Percentiles rank a stretch among this genome's conserved stretches.
These are phyloP conservation scores for Nakataea oryzae DNA, from an alignment of 2,329 filamentous ascomycete species.

Conservation along the genomic window DNA sequence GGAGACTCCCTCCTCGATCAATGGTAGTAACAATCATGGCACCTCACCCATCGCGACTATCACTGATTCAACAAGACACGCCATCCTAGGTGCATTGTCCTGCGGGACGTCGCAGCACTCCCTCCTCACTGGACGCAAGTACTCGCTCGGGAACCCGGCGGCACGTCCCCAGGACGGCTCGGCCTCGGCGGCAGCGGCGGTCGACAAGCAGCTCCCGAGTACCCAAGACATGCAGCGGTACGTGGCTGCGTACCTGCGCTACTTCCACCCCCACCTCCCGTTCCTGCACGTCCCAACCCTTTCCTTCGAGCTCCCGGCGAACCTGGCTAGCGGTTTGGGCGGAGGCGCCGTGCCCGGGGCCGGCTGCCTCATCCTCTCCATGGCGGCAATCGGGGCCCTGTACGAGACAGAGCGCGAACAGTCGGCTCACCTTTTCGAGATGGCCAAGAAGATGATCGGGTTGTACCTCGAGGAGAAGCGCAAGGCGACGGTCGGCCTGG, in stretches of 20 bases:
- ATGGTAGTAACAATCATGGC: slow-evolving; percentile 45
- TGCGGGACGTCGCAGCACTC: slow-evolving; percentile 34
- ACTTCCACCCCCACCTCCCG: slow-evolving; percentile 90
- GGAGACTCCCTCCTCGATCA: slow-evolving; percentile 64
- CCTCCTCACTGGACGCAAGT: slow-evolving; percentile 49
- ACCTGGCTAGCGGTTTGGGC: slow-evolving; percentile 26
- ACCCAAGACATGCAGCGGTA: slow-evolving; percentile 83
- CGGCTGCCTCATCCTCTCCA: slow-evolving; percentile 76
- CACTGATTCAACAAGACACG: slow-evolving; percentile 52
- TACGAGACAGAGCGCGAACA: slow-evolving; percentile 76
- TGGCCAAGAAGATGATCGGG: slow-evolving; percentile 91
- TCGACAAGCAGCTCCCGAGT: slow-evolving; percentile 56
- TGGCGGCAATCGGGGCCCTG: slow-evolving; percentile 63
- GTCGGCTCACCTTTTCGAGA: slow-evolving; percentile 80
- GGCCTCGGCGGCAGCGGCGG: slow-evolving; percentile 18
- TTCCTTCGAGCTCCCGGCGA: slow-evolving; percentile 68
- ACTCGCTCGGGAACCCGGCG: slow-evolving; percentile 43
- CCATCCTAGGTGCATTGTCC: slow-evolving; percentile 48
- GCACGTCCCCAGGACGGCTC: slow-evolving; percentile 27
- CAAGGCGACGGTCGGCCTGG: slow-evolving; percentile 67
- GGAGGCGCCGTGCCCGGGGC: slow-evolving; percentile 51
- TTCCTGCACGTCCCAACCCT: slow-evolving; percentile 88
- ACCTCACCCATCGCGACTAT: slow-evolving; percentile 52
- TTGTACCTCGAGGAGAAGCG: slow-evolving; percentile 85
- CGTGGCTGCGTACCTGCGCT: slow-evolving; percentile 79